Conservation (phyloP, 177 flowering plant species). For the Telopea speciosissima region DNA sequence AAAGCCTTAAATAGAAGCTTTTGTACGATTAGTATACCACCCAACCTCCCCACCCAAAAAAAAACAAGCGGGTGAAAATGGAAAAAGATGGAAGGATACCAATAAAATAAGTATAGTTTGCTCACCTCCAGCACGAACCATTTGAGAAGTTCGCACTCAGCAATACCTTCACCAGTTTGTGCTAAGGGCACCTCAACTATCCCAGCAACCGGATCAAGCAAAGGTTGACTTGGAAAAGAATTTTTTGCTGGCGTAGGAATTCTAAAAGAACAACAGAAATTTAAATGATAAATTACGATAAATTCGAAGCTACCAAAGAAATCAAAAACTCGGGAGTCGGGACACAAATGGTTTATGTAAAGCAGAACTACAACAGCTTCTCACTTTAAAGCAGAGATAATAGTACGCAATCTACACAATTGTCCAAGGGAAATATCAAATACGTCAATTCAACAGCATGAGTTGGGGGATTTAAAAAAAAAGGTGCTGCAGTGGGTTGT, state of each 20-base stretch:
- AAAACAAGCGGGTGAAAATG: too few relatives aligned
- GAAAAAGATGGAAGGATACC: background rate
- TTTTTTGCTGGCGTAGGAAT: constrained; percentile 14
- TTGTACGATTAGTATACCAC: too few relatives aligned
- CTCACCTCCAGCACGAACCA: constrained; percentile 94
- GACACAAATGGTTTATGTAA: too few relatives aligned
- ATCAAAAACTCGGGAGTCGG: background rate
- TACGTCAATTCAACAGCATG: too few relatives aligned
- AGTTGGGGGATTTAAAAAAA: too few relatives aligned
- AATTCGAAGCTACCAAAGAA: background rate
- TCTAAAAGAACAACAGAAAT: constrained; percentile 27
- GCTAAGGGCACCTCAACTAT: constrained; percentile 79
- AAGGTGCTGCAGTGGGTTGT: too few relatives aligned
- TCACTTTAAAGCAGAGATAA: background rate
- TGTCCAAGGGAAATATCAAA: background rate
- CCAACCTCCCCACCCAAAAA: too few relatives aligned
- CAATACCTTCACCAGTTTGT: constrained; percentile 99
- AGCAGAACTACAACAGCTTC: background rate
- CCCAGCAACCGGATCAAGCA: constrained; percentile 33
- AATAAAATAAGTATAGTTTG: background rate
- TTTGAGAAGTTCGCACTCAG: constrained; percentile 92
- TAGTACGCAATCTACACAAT: background rate
- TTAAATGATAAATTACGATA: too few relatives aligned
- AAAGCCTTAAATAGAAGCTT: too few relatives aligned
- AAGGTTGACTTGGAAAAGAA: constrained; percentile 46